Evolutionary conservation across 2,329 filamentous ascomycete genomes (phyloP).

Genomic region (Fusarium secorum): DNA sequence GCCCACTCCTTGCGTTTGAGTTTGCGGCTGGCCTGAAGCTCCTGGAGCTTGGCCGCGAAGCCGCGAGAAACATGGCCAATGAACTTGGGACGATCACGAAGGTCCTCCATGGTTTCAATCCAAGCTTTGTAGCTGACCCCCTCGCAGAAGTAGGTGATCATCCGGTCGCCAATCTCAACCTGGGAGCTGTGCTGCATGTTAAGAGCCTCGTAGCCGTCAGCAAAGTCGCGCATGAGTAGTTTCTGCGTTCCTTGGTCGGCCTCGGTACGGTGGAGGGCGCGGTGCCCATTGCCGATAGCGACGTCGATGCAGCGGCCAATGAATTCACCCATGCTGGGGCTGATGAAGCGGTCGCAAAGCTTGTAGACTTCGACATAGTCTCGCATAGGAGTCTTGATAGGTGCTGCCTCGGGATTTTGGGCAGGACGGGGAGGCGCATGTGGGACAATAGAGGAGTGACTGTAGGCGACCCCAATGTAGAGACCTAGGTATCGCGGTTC

Average conservation of each 20-base stretch:
- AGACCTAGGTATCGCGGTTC: constrained; percentile 46
- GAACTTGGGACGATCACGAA: constrained; percentile 43
- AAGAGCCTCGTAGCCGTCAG: constrained; percentile 47
- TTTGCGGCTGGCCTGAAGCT: constrained; percentile 35
- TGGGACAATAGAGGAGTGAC: constrained; percentile 46
- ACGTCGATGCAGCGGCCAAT: constrained; percentile 44
- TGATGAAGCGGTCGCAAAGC: constrained; percentile 49
- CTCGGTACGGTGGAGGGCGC: constrained; percentile 43
- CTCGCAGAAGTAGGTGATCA: constrained; percentile 47
- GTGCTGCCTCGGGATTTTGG: constrained; percentile 39
- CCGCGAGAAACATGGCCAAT: constrained; percentile 43
- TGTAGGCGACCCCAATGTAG: constrained; percentile 48
- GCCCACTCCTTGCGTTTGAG: constrained; percentile 44
- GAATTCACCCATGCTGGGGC: constrained; percentile 41
- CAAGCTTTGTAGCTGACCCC: constrained; percentile 44
- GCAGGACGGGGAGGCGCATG: constrained; percentile 38
- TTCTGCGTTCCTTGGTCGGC: constrained; percentile 42
- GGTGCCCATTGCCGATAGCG: constrained; percentile 45
- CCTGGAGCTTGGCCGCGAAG: constrained; percentile 44
- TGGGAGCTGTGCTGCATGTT: constrained; percentile 35
- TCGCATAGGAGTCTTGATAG: constrained; percentile 40
- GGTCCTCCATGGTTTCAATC: constrained; percentile 35
- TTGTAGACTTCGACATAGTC: constrained; percentile 50
- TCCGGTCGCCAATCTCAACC: constrained; percentile 28
- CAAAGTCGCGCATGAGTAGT: constrained; percentile 46